Evolutionary conservation across 192 early-diverging fungal genomes (phyloP).

Genomic region (Pilaira anomala): DNA sequence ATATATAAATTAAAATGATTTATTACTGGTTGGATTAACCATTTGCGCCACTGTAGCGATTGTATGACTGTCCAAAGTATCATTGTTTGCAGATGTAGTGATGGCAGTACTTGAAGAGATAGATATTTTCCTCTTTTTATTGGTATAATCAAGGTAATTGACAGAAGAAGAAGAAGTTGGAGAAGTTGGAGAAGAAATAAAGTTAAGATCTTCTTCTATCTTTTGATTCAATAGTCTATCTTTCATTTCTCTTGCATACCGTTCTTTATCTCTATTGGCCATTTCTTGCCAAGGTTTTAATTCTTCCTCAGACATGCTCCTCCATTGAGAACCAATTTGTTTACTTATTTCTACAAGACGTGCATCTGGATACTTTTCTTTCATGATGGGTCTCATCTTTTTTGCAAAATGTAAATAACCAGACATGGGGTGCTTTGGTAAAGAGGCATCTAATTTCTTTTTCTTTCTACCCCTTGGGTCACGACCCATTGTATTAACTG

Average conservation of each 20-base stretch:
- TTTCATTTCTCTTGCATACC: constrained; percentile 67
- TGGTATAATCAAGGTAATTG: background rate
- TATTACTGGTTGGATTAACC: constrained; percentile 11
- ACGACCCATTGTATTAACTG: background rate
- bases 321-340: constrained; percentile 69
- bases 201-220: background rate
- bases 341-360: constrained; percentile 72
- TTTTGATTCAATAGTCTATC: constrained; percentile 18
- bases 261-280: constrained; percentile 57
- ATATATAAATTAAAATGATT: too few relatives aligned
- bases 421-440: constrained; percentile 85
- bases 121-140: constrained; percentile 7
- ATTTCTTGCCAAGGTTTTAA: constrained; percentile 48
- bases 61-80: constrained; percentile 19
- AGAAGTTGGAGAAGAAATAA: background rate
- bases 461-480: constrained; percentile 53
- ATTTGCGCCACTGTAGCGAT: constrained; percentile 29
- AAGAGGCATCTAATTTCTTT: constrained; percentile 66
- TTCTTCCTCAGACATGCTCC: constrained; percentile 49
- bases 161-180: background rate
- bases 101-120: too few relatives aligned
- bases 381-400: constrained; percentile 59
- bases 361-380: constrained; percentile 60
- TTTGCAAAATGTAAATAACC: constrained; percentile 77
- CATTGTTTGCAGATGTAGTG: background rate